Percentiles rank a stretch among this genome's conserved stretches.
phyloP scores from a whole-genome alignment of 192 early-diverging fungal species.

The Coemansia sp. region DNA sequence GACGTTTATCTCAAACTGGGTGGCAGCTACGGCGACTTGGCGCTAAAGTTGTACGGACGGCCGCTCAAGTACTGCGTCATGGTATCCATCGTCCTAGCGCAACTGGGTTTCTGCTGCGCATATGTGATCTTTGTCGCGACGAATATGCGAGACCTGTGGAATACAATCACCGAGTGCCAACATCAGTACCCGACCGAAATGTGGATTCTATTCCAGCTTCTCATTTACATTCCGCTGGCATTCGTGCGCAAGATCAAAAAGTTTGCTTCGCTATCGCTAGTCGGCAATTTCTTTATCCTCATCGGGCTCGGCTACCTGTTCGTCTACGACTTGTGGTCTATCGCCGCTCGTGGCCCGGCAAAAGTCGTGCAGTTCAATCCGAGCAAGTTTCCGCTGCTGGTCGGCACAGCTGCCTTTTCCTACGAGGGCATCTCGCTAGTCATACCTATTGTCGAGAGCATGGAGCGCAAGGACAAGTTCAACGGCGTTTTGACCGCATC shows the following conservation, averaged over 20 bases:
- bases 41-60: slow-evolving; percentile 62
- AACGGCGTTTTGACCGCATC: slow-evolving; percentile 76
- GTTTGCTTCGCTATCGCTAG: slow-evolving; percentile 80
- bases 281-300: slow-evolving; percentile 93
- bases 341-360: slow-evolving; percentile 64
- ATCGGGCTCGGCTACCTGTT: slow-evolving; percentile 85
- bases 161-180: slow-evolving; percentile 68
- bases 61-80: slow-evolving; percentile 65
- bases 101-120: slow-evolving; percentile 87
- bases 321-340: slow-evolving; percentile 71
- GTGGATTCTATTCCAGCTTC: slow-evolving; percentile 76
- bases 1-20: slow-evolving; percentile 63
- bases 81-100: slow-evolving; percentile 70
- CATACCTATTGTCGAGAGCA: slow-evolving; percentile 72
- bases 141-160: slow-evolving; percentile 73
- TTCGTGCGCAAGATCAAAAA: slow-evolving; percentile 92
- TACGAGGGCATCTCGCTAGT: slow-evolving; percentile 90
- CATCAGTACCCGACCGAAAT: slow-evolving; percentile 63
- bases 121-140: slow-evolving; percentile 89
- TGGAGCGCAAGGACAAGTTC: slow-evolving; percentile 92
- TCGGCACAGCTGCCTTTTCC: slow-evolving; percentile 92
- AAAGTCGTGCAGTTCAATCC: slow-evolving; percentile 80
- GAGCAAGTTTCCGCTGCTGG: slow-evolving; percentile 81
- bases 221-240: slow-evolving; percentile 78
- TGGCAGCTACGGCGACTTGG: slow-evolving; percentile 71